A percentile compares a stretch with the other conserved stretches of the same genome.
phyloP scores from a whole-genome alignment of 139 green algal species.

The Chlorella sp. region DNA sequence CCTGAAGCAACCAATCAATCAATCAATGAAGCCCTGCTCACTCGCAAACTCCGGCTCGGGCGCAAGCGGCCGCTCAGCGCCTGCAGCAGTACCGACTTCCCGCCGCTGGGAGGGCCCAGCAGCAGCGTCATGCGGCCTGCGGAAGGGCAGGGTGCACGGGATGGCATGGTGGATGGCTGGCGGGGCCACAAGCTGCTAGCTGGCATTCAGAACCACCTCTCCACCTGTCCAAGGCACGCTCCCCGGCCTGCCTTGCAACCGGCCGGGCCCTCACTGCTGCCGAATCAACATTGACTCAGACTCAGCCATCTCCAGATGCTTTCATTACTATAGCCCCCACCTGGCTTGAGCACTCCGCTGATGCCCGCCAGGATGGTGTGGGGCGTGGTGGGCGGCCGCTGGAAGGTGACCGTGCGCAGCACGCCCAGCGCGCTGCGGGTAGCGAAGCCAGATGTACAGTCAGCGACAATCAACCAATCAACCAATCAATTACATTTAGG shows the following conservation, averaged over 20 bases:
- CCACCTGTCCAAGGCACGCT: background rate
- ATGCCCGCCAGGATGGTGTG: slow-evolving; percentile 30
- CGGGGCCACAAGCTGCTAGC: background rate
- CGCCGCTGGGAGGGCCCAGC: slow-evolving; percentile 68
- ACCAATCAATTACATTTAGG: no score
- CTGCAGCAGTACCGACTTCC: slow-evolving; percentile 73
- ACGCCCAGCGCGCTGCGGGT: background rate
- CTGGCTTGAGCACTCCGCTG: slow-evolving; percentile 41
- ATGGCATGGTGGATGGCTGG: background rate
- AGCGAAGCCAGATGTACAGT: no score
- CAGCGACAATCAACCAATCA: no score
- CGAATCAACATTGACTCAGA: background rate
- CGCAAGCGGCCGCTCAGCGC: slow-evolving; percentile 62
- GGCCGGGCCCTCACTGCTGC: no score
- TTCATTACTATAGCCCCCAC: background rate
- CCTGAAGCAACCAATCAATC: background rate
- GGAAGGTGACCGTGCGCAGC: background rate
- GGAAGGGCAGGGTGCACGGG: background rate
- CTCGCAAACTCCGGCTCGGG: background rate
- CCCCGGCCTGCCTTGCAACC: background rate
- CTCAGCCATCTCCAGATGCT: background rate
- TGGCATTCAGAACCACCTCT: background rate
- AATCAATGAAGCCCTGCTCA: background rate
- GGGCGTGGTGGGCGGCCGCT: slow-evolving; percentile 13
- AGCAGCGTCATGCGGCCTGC: slow-evolving; percentile 60